Evolutionary conservation across 495 filamentous ascomycete species (phyloP), one percentile per base, ranked within the genome.

Genomic region (Xylaria cubensis): DNA sequence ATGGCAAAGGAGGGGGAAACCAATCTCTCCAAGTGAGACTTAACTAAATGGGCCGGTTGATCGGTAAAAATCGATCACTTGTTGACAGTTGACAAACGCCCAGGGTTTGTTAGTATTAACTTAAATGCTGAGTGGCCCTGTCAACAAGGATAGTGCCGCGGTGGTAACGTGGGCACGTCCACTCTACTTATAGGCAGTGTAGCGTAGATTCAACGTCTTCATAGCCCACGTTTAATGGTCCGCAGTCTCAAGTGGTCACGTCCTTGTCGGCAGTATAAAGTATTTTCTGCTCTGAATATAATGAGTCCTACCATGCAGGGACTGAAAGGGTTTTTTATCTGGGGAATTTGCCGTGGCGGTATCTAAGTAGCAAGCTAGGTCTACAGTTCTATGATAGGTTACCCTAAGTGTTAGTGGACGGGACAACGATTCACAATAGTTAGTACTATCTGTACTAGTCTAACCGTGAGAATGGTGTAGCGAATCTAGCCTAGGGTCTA

Each of bases 91-190:
- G 50, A 56, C 48, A 56, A 21, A 21, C 32, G 36, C 65, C 15
- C 46, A 36, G 36, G n/a, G 15, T 39, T 61, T 8, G 19, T 59
- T 59, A 32, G 58, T 19, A 4, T 24, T 7, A 13, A 10, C 29
- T 58, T 15, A 39, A 63, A 1, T 19, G 32, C 62, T 48, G 39
- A 29, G 42, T 19, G 10, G 46, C 4, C 32, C n/a, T 53, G 64
- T 39, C n/a, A 36, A 44, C 65, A 56, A 29, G 65, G 65, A 69
- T 69, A 36, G 6, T 48, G 67, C 67, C 24, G 19, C 50, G 51
- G 39, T 26, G n/a, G 42, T 41, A 69, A 69, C 67, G 55, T 69
- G 67, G 67, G 66, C 65, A 50, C 15, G 29, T 34, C 64, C 1
- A n/a, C n/a, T n/a, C n/a, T n/a, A n/a, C n/a, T n/a, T n/a, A n/a